These are phyloP conservation scores for Metarhizium rileyi DNA, from an alignment of 2,329 filamentous ascomycete genomes.

Conservation along the genomic window DNA sequence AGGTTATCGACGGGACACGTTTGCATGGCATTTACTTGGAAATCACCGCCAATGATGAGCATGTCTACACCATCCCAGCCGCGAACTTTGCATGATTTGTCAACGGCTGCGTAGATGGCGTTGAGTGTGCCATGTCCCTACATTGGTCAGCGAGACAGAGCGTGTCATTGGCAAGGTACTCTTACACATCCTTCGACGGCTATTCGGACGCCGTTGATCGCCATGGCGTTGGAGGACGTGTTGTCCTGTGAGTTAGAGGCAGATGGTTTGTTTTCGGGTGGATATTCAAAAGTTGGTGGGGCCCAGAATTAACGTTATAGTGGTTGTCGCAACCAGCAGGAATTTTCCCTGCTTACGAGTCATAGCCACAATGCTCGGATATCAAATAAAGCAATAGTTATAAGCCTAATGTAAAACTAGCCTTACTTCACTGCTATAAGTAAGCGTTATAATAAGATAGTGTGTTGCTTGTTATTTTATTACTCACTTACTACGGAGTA, in stretches of 20 bases:
- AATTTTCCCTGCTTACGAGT: no score
- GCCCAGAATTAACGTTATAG: no score
- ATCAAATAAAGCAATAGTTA: no score
- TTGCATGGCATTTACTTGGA: slow-evolving; percentile 52
- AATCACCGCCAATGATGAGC: slow-evolving; percentile 92
- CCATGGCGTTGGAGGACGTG: slow-evolving; percentile 22
- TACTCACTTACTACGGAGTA: no score
- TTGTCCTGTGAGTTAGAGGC: neutral
- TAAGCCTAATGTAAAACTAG: no score
- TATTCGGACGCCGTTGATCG: slow-evolving; percentile 52
- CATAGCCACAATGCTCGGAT: no score
- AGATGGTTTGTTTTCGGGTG: neutral
- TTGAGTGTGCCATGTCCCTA: slow-evolving; percentile 88
- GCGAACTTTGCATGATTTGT: slow-evolving; percentile 56
- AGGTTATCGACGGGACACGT: neutral
- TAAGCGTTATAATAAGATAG: no score
- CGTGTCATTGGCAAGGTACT: neutral
- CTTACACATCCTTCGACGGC: slow-evolving; percentile 82
- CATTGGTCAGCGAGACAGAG: slow-evolving; percentile 13
- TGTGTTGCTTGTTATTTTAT: no score
- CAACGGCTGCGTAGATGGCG: slow-evolving; percentile 77
- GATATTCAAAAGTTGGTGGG: neutral
- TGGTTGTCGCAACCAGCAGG: no score
- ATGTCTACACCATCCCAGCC: slow-evolving; percentile 78
- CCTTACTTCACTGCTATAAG: no score